Conservation (phyloP, 192 early-diverging fungal species). For the Dissophora ornata region DNA sequence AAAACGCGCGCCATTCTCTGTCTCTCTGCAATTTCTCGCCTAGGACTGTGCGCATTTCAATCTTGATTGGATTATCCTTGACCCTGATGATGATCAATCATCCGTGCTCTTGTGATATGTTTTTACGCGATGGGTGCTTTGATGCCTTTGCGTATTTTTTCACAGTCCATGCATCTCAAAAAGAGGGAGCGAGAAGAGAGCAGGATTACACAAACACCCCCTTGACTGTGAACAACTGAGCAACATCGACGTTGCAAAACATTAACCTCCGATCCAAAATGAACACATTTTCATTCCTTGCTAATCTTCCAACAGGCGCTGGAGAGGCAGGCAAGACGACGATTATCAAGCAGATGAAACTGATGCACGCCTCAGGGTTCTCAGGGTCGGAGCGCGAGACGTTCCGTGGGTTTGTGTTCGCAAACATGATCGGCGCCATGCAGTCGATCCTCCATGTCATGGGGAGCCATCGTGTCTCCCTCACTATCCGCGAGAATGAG, state of each 20-base stretch:
- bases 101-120: no score
- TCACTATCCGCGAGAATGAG: constrained; percentile 21
- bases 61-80: no score
- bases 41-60: no score
- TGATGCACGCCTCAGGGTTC: constrained; percentile 68
- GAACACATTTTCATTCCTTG: not conserved
- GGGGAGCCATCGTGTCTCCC: constrained; percentile 15
- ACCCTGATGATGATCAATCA: no score
- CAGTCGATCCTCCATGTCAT: constrained; percentile 63
- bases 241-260: no score
- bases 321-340: constrained; percentile 71
- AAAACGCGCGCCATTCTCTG: not conserved
- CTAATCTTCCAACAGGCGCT: constrained; percentile 64
- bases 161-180: no score
- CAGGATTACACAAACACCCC: no score
- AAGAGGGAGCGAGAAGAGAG: no score
- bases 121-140: no score
- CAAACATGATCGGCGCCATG: constrained; percentile 62
- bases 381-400: constrained; percentile 53
- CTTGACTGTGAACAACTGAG: no score
- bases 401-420: constrained; percentile 58
- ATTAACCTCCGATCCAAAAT: no score
- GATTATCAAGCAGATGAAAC: constrained; percentile 69
- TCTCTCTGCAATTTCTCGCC: not conserved
- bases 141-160: no score